Evolutionary conservation across 2,329 filamentous ascomycete species (phyloP), one percentile per base, ranked within the genome.

Genomic region (Diaporthe longicolla): DNA sequence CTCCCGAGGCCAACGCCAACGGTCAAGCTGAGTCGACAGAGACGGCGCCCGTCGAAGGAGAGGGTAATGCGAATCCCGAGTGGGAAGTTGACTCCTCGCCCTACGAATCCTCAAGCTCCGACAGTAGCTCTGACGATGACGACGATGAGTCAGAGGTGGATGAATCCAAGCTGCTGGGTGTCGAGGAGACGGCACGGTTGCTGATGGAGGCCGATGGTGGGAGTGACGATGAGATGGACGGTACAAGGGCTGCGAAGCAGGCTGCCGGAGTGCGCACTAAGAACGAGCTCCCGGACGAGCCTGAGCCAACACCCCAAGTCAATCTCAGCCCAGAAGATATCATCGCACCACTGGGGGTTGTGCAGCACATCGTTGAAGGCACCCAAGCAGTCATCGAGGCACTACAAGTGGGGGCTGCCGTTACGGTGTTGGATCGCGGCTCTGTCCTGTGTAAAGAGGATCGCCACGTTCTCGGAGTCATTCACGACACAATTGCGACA

Each of bases 11-110:
- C 24, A 32, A 8, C n/a, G 13, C 1, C 32, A 52, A 54, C n/a
- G 63, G 63, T 4, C 52, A 59, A 45, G 71, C 26, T 9, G 54
- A 68, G 11, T 32, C 69, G 21, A 24, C 61, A 9, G 73, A 43
- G 40, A 32, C 32, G 24, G 52, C 70, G 29, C 35, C 32, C 1
- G 69, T 17, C 13, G 59, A 69, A 32, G 61, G 45, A 19, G 63
- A 35, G 9, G 69, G 61, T 17, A 76, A 76, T 35, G 77, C 75
- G 21, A 87, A 93, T 58, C 92, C 93, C 4, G 95, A 98, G 82
- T 98, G 95, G 94, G 94, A 97, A 80, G 85, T 88, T 10, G 94
- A 96, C 79, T 95, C 93, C 1, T 94, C 93, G 0, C 93, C 93
- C 0, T 93, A 93, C 79, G 90, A 92, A 79, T 94, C 92, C 8